These are phyloP conservation scores for Coleophoma cylindrospora DNA, from an alignment of 2,329 filamentous ascomycete genomes.

Conservation along the genomic window DNA sequence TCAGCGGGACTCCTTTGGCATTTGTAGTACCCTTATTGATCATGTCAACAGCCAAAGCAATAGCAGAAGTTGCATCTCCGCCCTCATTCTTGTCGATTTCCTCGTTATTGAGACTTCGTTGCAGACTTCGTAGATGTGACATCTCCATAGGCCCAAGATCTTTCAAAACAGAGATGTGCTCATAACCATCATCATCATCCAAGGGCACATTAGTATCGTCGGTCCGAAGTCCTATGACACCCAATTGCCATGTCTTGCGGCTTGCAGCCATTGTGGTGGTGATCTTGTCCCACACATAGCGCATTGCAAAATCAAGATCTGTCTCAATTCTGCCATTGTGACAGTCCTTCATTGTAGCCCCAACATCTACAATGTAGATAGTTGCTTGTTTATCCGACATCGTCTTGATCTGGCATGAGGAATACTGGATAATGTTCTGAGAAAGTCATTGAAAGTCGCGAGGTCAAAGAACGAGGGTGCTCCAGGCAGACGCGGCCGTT, in stretches of 20 bases:
- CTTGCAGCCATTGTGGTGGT: slow-evolving; percentile 62
- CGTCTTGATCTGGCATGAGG: slow-evolving; percentile 15
- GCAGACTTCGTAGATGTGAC: slow-evolving; percentile 62
- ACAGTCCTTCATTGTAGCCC: slow-evolving; percentile 73
- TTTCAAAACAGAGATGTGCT: slow-evolving; percentile 78
- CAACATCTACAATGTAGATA: slow-evolving; percentile 87
- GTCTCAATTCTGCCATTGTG: slow-evolving; percentile 68
- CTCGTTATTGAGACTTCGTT: slow-evolving; percentile 61
- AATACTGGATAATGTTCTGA: too few relatives aligned
- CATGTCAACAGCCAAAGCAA: slow-evolving; percentile 83
- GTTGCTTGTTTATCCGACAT: slow-evolving; percentile 95
- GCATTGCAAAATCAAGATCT: slow-evolving; percentile 84
- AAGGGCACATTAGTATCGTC: slow-evolving; percentile 70
- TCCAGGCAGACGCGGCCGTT: slow-evolving; percentile 6
- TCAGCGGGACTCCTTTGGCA: slow-evolving; percentile 38
- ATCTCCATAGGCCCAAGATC: slow-evolving; percentile 56
- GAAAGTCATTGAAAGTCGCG: background rate
- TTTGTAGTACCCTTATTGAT: slow-evolving; percentile 67
- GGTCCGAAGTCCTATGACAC: slow-evolving; percentile 80
- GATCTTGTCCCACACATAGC: slow-evolving; percentile 93
- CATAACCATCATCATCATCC: slow-evolving; percentile 66
- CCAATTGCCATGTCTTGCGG: slow-evolving; percentile 68
- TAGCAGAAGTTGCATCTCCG: slow-evolving; percentile 83
- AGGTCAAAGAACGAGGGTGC: background rate
- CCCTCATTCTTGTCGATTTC: slow-evolving; percentile 59